Conservation (phyloP, 495 filamentous ascomycete species). For the Chaetomium cochliodes region DNA sequence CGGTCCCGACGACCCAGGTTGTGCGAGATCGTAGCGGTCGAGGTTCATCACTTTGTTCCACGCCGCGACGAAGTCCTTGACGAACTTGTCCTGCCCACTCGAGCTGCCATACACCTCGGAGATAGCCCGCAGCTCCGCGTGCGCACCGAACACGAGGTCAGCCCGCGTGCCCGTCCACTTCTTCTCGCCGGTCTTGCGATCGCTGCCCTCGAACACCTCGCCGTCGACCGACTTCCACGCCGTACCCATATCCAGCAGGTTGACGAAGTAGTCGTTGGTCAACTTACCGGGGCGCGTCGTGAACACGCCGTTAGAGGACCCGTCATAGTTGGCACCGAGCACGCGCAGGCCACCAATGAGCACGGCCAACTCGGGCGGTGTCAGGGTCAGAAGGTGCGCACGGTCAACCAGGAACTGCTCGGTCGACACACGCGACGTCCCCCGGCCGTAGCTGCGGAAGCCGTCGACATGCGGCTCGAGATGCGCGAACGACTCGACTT, state of each 20-base stretch:
- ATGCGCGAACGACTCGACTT: slow-evolving; percentile 58
- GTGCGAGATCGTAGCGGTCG: slow-evolving; percentile 60
- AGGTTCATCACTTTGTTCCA: slow-evolving; percentile 73
- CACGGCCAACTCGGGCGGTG: slow-evolving; percentile 65
- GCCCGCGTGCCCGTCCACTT: slow-evolving; percentile 67
- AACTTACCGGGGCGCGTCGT: slow-evolving; percentile 62
- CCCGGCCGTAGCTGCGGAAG: slow-evolving; percentile 72
- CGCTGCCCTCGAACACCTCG: slow-evolving; percentile 60
- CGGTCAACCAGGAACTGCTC: slow-evolving; percentile 68
- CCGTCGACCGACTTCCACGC: slow-evolving; percentile 56
- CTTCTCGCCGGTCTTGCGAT: slow-evolving; percentile 64
- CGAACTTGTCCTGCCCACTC: slow-evolving; percentile 59
- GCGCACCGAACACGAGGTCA: slow-evolving; percentile 68
- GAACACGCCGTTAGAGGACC: slow-evolving; percentile 60
- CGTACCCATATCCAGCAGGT: slow-evolving; percentile 65
- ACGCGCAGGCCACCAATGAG: slow-evolving; percentile 66
- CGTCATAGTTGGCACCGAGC: slow-evolving; percentile 65
- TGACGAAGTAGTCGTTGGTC: slow-evolving; percentile 75
- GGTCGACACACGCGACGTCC: slow-evolving; percentile 54
- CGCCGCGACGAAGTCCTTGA: slow-evolving; percentile 65
- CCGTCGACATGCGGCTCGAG: slow-evolving; percentile 64
- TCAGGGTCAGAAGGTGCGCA: slow-evolving; percentile 64
- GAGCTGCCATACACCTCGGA: slow-evolving; percentile 62
- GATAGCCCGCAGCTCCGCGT: slow-evolving; percentile 66
- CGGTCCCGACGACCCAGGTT: slow-evolving; percentile 3